Evolutionary conservation across 371 early-diverging fungal species (phyloP), one percentile per base, ranked within the genome.

Genomic region (Encephalitozoon hellem): DNA sequence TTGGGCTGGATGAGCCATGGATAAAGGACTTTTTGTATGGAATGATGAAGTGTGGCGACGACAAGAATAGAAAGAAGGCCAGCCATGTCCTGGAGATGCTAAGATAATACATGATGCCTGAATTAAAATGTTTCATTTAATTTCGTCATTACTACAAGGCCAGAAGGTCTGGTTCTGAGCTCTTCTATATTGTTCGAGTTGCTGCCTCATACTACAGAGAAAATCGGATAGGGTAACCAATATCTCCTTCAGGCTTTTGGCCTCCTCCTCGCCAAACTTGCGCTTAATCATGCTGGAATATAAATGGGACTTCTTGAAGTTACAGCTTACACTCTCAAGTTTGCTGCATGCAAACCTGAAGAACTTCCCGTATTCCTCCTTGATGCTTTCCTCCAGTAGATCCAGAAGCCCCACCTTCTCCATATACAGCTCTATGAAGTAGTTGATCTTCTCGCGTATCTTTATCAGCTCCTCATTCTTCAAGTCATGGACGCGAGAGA

Each of bases 221-320:
- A 71, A 77, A 6, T 34, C 30, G 23, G 53, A 69, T 30, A 77
- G 26, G 2, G 38, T 38, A 18, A 15, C 41, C 15, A 77, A 41
- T 34, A 74, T 47, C 11, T 43, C 55, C 2, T 12, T 70, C 18
- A 75, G 28, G 28, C 12, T 43, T 23, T 30, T 30, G 0, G 41
- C 45, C n/a, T 73, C 67, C 3, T 65, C 66, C 15, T 78, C 78
- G 4, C 78, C 66, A 55, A 78, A 67, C 41, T 74, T 74, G 43
- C 51, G 34, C 25, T 78, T 51, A n/a, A 78, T 18, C 26, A 73
- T 51, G 43, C 64, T 45, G 6, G 74, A 54, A 39, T 43, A 28
- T 8, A 53, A 26, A 42, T 51, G 15, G 39, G 1, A 28, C 54
- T 78, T 45, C 38, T 52, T 74, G 25, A 67, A 78, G 21, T 15